A percentile compares a stretch with the other conserved stretches of the same genome.
phyloP scores from a whole-genome alignment of 2,329 filamentous ascomycete species.

The Colletotrichum lini region DNA sequence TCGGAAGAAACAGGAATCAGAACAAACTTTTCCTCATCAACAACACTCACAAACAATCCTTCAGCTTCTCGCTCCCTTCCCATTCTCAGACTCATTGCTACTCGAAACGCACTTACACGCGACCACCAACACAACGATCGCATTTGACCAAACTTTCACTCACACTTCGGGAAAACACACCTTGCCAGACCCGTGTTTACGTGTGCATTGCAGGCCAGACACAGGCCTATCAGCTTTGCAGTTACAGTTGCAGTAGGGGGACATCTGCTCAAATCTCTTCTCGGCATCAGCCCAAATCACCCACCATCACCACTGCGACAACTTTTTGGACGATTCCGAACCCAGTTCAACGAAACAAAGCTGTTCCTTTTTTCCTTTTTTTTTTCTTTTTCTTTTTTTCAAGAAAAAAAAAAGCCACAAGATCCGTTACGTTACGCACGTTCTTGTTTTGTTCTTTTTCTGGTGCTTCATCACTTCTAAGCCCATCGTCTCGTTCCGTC shows the following conservation, averaged over 20 bases:
- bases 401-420: too few relatives aligned
- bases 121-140: neutral
- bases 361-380: too few relatives aligned
- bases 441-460: too few relatives aligned
- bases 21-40: neutral
- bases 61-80: too few relatives aligned
- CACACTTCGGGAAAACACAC: neutral
- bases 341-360: neutral
- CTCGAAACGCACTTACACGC: neutral
- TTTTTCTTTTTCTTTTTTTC: too few relatives aligned
- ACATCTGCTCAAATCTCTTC: slow-evolving; percentile 17
- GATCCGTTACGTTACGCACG: neutral
- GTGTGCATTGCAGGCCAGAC: neutral
- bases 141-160: neutral
- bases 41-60: neutral
- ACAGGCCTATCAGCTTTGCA: slow-evolving; percentile 34
- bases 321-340: neutral
- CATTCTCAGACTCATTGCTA: neutral
- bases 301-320: neutral
- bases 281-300: slow-evolving; percentile 28
- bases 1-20: slow-evolving; percentile 13
- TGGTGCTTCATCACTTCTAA: neutral
- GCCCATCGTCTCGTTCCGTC: slow-evolving; percentile 11
- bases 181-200: neutral
- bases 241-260: slow-evolving; percentile 2